Percentiles rank a stretch among this genome's conserved stretches.
phyloP scores from a whole-genome alignment of 768 basidiomycete species.

The Termitomyces eurrhizus region DNA sequence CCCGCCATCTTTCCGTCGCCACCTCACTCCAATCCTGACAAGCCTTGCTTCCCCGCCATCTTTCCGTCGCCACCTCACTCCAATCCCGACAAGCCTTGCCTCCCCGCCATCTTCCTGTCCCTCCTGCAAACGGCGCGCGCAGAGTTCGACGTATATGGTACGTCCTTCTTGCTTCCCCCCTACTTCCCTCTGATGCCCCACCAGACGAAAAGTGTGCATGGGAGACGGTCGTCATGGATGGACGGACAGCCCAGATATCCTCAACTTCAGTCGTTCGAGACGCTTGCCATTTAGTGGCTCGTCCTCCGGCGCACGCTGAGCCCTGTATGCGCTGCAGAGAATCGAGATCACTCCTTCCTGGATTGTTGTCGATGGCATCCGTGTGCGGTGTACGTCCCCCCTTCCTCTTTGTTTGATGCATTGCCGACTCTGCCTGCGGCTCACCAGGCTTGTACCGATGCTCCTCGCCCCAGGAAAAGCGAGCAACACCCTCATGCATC shows the following conservation, averaged over 20 bases:
- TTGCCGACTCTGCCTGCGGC: not conserved
- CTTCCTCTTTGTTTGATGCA: not conserved
- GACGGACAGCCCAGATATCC: not conserved
- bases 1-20: too few species aligned
- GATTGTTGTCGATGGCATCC: slow-evolving; percentile 71
- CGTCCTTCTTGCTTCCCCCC: too few species aligned
- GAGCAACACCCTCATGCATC: not conserved
- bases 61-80: too few species aligned
- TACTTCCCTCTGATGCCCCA: not conserved
- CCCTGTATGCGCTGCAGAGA: slow-evolving; percentile 46
- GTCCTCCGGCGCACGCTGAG: not conserved
- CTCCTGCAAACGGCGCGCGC: too few species aligned
- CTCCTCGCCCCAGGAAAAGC: not conserved
- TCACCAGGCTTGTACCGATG: not conserved
- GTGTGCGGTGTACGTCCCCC: slow-evolving; percentile 61
- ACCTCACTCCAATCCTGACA: too few species aligned
- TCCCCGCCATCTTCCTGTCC: too few species aligned
- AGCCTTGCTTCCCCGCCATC: too few species aligned
- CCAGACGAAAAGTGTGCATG: not conserved
- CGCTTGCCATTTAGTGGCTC: not conserved
- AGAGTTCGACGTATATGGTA: too few species aligned
- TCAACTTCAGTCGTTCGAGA: not conserved
- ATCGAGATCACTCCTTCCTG: slow-evolving; percentile 69
- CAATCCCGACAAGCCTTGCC: too few species aligned
- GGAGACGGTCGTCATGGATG: not conserved